These are phyloP conservation scores for Oryza officinalis DNA, from an alignment of 176 grass and related monocot genomes.

Conservation along the genomic window DNA sequence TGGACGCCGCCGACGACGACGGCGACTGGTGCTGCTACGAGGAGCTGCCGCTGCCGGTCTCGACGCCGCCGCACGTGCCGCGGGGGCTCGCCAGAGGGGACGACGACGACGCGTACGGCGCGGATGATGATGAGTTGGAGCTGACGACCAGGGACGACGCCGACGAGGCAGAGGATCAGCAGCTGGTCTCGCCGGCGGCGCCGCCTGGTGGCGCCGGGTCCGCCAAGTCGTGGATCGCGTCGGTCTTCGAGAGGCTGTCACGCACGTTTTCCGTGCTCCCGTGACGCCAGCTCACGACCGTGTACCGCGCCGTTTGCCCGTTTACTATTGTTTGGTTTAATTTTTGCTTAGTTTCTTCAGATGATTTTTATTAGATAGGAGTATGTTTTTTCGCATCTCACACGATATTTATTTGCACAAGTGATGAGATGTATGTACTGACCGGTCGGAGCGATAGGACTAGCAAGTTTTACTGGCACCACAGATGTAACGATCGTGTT, in stretches of 20 bases:
- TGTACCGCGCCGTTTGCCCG: no score
- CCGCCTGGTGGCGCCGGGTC: background rate
- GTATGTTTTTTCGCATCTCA: background rate
- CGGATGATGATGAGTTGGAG: background rate
- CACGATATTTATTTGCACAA: background rate
- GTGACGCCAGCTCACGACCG: background rate
- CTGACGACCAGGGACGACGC: background rate
- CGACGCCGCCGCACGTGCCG: conserved; percentile 6
- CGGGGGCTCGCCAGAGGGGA: background rate
- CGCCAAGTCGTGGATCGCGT: background rate
- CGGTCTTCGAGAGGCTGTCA: background rate
- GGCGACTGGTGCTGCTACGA: background rate
- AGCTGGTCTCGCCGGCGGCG: background rate
- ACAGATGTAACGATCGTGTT: background rate
- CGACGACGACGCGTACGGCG: background rate
- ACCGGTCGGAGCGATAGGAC: background rate
- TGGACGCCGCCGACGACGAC: background rate
- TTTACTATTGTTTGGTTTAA: no score
- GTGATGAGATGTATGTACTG: background rate
- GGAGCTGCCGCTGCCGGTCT: conserved; percentile 22
- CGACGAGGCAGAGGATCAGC: background rate
- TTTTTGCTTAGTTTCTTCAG: no score
- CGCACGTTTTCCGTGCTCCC: background rate
- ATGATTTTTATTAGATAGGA: no score
- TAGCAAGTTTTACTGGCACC: background rate